phyloP scores from a whole-genome alignment of 2,329 filamentous ascomycete species.

The Ophiostoma ulmi region DNA sequence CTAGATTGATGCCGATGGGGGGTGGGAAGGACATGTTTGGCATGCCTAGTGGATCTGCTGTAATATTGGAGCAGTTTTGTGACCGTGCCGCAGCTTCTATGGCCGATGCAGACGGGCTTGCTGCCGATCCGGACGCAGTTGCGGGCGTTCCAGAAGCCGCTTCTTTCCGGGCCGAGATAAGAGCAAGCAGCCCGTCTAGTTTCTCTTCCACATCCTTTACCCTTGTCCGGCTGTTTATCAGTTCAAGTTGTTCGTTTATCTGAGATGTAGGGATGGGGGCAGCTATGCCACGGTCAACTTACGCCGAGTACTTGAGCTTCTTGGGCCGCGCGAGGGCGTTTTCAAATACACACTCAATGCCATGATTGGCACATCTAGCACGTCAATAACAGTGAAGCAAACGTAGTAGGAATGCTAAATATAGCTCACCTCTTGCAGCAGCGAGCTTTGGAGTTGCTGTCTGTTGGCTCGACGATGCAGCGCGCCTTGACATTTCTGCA shows the following conservation, averaged over 20 bases:
- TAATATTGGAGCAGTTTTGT: background rate
- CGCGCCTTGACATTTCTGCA: conserved; percentile 29
- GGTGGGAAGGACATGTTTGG: background rate
- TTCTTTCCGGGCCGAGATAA: conserved; percentile 30
- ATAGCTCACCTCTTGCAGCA: conserved; percentile 26
- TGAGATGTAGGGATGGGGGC: background rate
- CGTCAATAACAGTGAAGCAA: background rate
- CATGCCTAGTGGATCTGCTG: background rate
- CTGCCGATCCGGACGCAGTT: conserved; percentile 27
- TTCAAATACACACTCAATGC: conserved; percentile 28
- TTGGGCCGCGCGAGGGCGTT: conserved; percentile 29
- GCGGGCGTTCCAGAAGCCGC: conserved; percentile 23
- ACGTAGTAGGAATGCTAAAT: no score
- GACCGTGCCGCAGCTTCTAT: background rate
- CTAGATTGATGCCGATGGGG: background rate
- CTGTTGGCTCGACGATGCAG: conserved; percentile 25
- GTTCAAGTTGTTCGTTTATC: background rate
- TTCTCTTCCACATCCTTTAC: conserved; percentile 30
- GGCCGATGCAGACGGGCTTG: background rate
- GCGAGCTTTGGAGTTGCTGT: conserved; percentile 2
- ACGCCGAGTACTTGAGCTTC: conserved; percentile 28
- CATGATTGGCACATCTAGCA: conserved; percentile 24
- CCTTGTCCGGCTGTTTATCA: conserved; percentile 25
- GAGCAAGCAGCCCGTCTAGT: conserved; percentile 32
- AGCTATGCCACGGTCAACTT: conserved; percentile 1